Evolutionary conservation across 2,329 filamentous ascomycete species (phyloP).

Genomic region (Fusarium pseudograminearum): DNA sequence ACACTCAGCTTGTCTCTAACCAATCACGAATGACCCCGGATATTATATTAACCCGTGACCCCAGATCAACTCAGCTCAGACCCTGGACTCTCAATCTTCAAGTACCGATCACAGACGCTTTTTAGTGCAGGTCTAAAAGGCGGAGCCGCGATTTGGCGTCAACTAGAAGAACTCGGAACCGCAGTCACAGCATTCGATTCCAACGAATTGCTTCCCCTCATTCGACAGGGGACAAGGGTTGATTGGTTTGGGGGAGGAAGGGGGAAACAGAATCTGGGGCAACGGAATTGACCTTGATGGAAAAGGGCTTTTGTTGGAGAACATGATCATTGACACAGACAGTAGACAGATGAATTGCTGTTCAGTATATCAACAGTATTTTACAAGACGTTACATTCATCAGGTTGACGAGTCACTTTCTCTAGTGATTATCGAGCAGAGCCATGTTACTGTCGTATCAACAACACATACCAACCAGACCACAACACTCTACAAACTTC

Average conservation of each 20-base stretch:
- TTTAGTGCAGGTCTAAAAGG: conserved; percentile 32
- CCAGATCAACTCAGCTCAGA: background rate
- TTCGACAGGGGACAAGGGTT: conserved; percentile 2
- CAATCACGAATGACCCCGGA: background rate
- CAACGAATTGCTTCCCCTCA: conserved; percentile 35
- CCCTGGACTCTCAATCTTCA: background rate
- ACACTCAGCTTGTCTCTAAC: background rate
- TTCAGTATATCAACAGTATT: background rate
- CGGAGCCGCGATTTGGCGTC: conserved; percentile 47
- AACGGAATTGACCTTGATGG: conserved; percentile 6
- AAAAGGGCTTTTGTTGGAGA: conserved; percentile 1
- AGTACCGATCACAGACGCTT: conserved; percentile 8
- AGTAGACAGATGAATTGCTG: background rate
- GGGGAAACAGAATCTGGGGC: conserved; percentile 13
- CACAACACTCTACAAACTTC: background rate
- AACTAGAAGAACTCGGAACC: conserved; percentile 42
- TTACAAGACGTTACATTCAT: conserved; percentile 13
- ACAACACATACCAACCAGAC: conserved; percentile 15
- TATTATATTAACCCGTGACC: conserved; percentile 17
- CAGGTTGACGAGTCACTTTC: background rate
- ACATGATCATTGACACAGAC: background rate
- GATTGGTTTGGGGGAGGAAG: background rate
- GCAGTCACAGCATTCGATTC: conserved; percentile 31
- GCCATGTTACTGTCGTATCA: background rate
- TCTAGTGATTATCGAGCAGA: background rate